Percentiles rank a stretch among this genome's conserved stretches.
phyloP scores from a whole-genome alignment of 2,329 filamentous ascomycete genomes.

The Paradendryphiella salina region DNA sequence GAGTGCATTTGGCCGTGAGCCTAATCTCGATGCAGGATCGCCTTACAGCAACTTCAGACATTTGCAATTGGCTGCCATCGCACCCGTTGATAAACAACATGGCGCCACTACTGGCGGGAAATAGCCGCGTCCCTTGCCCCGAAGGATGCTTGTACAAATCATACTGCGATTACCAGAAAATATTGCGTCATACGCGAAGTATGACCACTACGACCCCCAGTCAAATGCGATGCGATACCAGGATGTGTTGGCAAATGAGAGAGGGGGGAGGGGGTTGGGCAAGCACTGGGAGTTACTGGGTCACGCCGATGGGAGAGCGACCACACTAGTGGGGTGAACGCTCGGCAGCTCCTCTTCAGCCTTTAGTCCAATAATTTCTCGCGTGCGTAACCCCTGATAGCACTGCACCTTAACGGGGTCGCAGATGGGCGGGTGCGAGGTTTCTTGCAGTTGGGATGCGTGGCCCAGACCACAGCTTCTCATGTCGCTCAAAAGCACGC shows the following conservation, averaged over 20 bases:
- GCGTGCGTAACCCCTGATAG: constrained; percentile 10
- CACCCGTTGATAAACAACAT: neutral
- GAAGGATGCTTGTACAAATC: constrained; percentile 1
- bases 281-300: constrained; percentile 14
- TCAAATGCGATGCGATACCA: constrained; percentile 15
- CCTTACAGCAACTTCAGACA: constrained; percentile 1
- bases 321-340: constrained; percentile 18
- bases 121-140: constrained; percentile 9
- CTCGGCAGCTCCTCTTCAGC: constrained; percentile 13
- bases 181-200: constrained; percentile 21
- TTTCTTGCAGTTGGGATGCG: constrained; percentile 12
- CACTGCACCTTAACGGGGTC: constrained; percentile 27
- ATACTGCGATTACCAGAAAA: constrained; percentile 15
- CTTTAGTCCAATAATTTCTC: constrained; percentile 18
- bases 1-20: constrained; percentile 12
- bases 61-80: neutral
- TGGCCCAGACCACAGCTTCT: constrained; percentile 10
- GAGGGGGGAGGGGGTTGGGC: constrained; percentile 9
- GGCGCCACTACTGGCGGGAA: constrained; percentile 5
- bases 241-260: constrained; percentile 14
- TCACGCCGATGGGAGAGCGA: constrained; percentile 23
- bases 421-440: constrained; percentile 22
- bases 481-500: constrained; percentile 12
- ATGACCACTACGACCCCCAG: constrained; percentile 10
- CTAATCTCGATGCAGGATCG: constrained; percentile 4